Evolutionary conservation across 768 basidiomycete species (phyloP), one percentile per base, ranked within the genome.

Genomic region (Boletus coccyginus): DNA sequence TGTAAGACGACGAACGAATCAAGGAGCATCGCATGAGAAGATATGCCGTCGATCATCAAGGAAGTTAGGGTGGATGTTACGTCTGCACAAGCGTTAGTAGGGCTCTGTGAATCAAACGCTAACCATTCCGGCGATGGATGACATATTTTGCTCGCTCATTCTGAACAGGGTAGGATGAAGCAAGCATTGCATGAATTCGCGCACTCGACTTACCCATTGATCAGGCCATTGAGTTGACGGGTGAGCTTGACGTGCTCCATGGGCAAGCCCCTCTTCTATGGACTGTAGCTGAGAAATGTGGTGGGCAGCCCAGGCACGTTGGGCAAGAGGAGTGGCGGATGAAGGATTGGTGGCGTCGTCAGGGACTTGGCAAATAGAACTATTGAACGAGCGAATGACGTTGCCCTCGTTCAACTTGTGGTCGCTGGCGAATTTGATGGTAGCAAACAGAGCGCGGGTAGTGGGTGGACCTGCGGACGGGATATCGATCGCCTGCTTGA

Each of bases 1-100:
- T 96, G 85, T 2, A 97, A 78, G 12, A 91, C 86, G 42, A 97
- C 92, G 64, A 91, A 95, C 7, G 92, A 92, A 69, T 96, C 94
- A 41, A 97, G 78, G 5, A 92, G 78, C 29, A 87, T 86, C 0
- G 90, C 84, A 69, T 90, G 90, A 17, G 86, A 81, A 4, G 92
- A 84, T 52, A 95, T 90, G 42, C 88, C 86, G 53, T 86, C 80
- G 46, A 94, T 81, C 50, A 96, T 83, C 47, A 97, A 75, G 4
- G 74, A 80, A 7, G 92, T 92, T 44, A 95, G 67, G 7, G 83
- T 85, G 1, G 87, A 84, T 0, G 93, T 92, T 3, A 95, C 88
- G 63, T 95, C 94, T 95, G 61, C 12, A 31, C 14, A 47, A 43
- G 19, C 14, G 16, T 67, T 0, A 72, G 60, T 14, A 41, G 19